Percentiles rank a stretch among this genome's conserved stretches.
phyloP scores from a whole-genome alignment of 2,329 filamentous ascomycete species.

The Fusarium pseudonygamai region DNA sequence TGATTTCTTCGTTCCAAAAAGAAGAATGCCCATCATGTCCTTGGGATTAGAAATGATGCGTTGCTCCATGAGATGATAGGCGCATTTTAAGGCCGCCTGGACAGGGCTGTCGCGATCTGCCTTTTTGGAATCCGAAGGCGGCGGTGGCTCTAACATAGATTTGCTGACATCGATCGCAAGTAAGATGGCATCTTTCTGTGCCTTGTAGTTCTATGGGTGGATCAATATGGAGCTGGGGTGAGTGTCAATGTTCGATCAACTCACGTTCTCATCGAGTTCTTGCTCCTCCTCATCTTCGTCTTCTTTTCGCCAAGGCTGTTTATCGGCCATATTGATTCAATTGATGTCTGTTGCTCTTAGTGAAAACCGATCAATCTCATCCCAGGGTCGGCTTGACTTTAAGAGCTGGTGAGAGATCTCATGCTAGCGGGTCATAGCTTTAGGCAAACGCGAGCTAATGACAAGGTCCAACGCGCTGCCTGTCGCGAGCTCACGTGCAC shows the following conservation, averaged over 20 bases:
- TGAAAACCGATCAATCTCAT: slow-evolving; percentile 15
- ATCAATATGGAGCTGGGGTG: slow-evolving; percentile 19
- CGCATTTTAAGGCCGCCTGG: slow-evolving; percentile 89
- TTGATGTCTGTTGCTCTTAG: slow-evolving; percentile 4
- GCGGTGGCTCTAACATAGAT: slow-evolving; percentile 81
- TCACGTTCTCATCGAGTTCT: slow-evolving; percentile 70
- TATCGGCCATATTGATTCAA: slow-evolving; percentile 47
- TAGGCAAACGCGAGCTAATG: slow-evolving; percentile 47
- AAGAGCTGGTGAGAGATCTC: slow-evolving; percentile 37
- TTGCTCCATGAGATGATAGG: slow-evolving; percentile 95
- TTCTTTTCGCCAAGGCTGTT: slow-evolving; percentile 57
- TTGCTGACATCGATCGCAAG: slow-evolving; percentile 93
- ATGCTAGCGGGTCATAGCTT: slow-evolving; percentile 39
- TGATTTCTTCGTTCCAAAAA: slow-evolving; percentile 89
- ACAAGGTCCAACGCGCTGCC: slow-evolving; percentile 35
- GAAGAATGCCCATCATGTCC: slow-evolving; percentile 95
- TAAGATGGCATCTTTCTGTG: slow-evolving; percentile 96
- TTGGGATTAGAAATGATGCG: slow-evolving; percentile 96
- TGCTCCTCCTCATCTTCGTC: slow-evolving; percentile 73
- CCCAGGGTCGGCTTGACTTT: slow-evolving; percentile 33
- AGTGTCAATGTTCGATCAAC: slow-evolving; percentile 30
- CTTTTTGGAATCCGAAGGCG: slow-evolving; percentile 74
- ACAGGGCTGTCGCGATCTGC: slow-evolving; percentile 80
- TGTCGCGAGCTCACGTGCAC: slow-evolving; percentile 47
- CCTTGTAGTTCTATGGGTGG: slow-evolving; percentile 77